These are phyloP conservation scores for Emydomyces testavorans DNA, from an alignment of 2,329 filamentous ascomycete genomes.

Conservation along the genomic window DNA sequence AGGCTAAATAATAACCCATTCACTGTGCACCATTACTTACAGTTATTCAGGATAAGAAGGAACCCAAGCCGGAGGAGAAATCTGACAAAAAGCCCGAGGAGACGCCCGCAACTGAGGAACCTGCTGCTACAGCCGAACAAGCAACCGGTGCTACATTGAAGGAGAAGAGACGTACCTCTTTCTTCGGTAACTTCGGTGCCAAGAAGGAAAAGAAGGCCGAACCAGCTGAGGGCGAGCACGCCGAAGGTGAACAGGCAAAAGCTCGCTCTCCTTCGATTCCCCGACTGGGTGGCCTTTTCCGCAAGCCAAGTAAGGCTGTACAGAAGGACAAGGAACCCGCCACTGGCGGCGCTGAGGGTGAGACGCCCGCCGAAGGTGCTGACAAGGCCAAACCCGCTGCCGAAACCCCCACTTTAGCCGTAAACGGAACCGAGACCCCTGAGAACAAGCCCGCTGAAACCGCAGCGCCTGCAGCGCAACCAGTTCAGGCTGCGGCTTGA, in stretches of 20 bases:
- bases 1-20: constrained; percentile 10
- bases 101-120: constrained; percentile 16
- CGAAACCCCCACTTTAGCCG: constrained; percentile 22
- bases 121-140: constrained; percentile 15
- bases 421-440: constrained; percentile 16
- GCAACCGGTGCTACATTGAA: constrained; percentile 34
- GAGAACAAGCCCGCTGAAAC: constrained; percentile 19
- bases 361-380: constrained; percentile 18
- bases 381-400: constrained; percentile 19
- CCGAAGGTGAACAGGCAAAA: constrained; percentile 38
- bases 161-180: constrained; percentile 43
- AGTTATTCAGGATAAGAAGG: constrained; percentile 18
- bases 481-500: constrained; percentile 37
- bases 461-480: constrained; percentile 26
- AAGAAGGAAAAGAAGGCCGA: constrained; percentile 44
- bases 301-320: constrained; percentile 39
- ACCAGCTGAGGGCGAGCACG: constrained; percentile 25
- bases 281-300: constrained; percentile 40
- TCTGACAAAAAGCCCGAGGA: constrained; percentile 20
- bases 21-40: background rate
- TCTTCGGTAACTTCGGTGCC: constrained; percentile 43
- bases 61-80: constrained; percentile 22
- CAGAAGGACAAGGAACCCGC: constrained; percentile 32
- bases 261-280: constrained; percentile 21
- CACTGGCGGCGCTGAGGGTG: constrained; percentile 20